Percentiles rank a stretch among this genome's conserved stretches.
These are phyloP conservation scores for Globisporangium viniferum DNA, from an alignment of 352 stramenopile species.

Conservation along the genomic window DNA sequence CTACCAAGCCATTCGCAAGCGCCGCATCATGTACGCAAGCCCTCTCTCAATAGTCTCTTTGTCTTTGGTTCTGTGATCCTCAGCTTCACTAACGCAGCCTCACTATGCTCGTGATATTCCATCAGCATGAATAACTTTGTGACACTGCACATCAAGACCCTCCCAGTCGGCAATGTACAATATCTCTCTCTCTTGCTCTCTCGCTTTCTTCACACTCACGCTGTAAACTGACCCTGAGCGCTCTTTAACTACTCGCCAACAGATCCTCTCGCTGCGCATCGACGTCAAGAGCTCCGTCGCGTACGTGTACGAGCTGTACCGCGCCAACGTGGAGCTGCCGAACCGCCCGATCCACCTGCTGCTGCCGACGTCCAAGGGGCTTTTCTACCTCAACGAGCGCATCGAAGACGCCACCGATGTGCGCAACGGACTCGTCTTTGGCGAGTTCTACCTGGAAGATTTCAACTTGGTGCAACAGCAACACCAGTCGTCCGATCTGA, in stretches of 20 bases:
- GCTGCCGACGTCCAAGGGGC: constrained; percentile 52
- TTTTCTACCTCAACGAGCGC: constrained; percentile 72
- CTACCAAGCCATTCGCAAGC: constrained; percentile 47
- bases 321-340: constrained; percentile 45
- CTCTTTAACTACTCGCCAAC: too few relatives aligned
- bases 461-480: constrained; percentile 37
- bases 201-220: too few relatives aligned
- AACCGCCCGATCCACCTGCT: constrained; percentile 68
- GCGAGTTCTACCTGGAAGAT: constrained; percentile 63
- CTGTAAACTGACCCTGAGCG: too few relatives aligned
- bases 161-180: constrained; percentile 70
- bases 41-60: neutral
- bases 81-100: neutral
- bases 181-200: too few relatives aligned
- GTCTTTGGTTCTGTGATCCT: neutral
- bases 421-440: constrained; percentile 58
- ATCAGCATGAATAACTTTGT: constrained; percentile 55
- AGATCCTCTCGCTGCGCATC: constrained; percentile 61
- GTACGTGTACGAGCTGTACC: constrained; percentile 80
- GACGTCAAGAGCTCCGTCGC: constrained; percentile 48
- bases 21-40: constrained; percentile 48
- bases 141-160: constrained; percentile 66
- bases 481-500: neutral
- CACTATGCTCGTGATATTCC: neutral
- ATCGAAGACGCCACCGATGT: constrained; percentile 61